These are phyloP conservation scores for Beauveria medogensis DNA, from an alignment of 2,329 filamentous ascomycete genomes.

Conservation along the genomic window DNA sequence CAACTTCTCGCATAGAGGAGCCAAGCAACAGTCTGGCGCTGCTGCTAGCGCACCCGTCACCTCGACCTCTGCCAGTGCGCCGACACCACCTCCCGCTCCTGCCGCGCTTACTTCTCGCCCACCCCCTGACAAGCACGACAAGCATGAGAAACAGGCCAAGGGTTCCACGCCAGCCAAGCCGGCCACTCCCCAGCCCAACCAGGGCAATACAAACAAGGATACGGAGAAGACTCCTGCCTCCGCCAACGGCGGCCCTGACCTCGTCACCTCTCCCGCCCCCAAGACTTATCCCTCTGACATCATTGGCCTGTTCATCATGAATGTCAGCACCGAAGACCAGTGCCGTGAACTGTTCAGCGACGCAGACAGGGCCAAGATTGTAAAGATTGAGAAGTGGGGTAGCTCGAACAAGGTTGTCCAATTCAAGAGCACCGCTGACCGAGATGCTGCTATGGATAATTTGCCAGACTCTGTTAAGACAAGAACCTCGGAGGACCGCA, in stretches of 20 bases:
- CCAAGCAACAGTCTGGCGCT: slow-evolving; percentile 57
- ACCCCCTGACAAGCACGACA: slow-evolving; percentile 21
- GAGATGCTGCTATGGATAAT: slow-evolving; percentile 68
- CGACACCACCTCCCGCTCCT: slow-evolving; percentile 23
- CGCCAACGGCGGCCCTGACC: slow-evolving; percentile 47
- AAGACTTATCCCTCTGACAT: slow-evolving; percentile 58
- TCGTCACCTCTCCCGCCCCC: slow-evolving; percentile 48
- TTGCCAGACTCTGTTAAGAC: slow-evolving; percentile 72
- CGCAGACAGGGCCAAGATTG: slow-evolving; percentile 75
- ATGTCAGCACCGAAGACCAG: slow-evolving; percentile 74
- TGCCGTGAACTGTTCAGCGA: slow-evolving; percentile 74
- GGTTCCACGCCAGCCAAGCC: slow-evolving; percentile 31
- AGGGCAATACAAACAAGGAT: slow-evolving; percentile 40
- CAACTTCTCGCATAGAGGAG: slow-evolving; percentile 93
- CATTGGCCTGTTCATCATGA: slow-evolving; percentile 84
- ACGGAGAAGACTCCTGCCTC: slow-evolving; percentile 44
- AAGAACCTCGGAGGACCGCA: slow-evolving; percentile 61
- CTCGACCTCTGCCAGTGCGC: slow-evolving; percentile 27
- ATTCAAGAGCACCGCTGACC: slow-evolving; percentile 72
- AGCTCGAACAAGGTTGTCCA: slow-evolving; percentile 77
- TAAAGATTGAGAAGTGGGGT: slow-evolving; percentile 69
- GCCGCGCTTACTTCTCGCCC: slow-evolving; percentile 23
- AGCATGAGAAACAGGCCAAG: slow-evolving; percentile 23
- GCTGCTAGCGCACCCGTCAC: slow-evolving; percentile 26
- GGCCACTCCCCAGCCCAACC: slow-evolving; percentile 42